phyloP scores from a whole-genome alignment of 2,329 filamentous ascomycete species.

The Fusarium tupiense region DNA sequence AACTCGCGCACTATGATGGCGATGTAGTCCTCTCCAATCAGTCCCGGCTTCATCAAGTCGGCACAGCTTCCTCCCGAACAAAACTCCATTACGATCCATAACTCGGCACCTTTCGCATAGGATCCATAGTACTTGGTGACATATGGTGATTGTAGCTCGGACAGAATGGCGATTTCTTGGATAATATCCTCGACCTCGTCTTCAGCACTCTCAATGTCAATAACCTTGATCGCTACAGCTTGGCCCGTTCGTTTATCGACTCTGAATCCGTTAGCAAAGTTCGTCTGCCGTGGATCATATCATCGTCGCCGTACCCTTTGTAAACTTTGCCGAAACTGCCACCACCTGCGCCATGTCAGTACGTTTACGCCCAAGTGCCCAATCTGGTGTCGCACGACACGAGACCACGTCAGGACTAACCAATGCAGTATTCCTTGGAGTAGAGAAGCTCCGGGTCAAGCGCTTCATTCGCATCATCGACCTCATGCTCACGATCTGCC shows the following conservation, averaged over 20 bases:
- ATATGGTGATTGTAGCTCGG: slow-evolving; percentile 93
- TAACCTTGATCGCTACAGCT: slow-evolving; percentile 96
- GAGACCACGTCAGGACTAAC: slow-evolving; percentile 56
- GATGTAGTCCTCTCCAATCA: slow-evolving; percentile 94
- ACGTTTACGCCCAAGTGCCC: slow-evolving; percentile 18
- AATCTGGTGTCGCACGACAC: not conserved
- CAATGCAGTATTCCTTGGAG: slow-evolving; percentile 91
- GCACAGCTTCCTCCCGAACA: slow-evolving; percentile 97
- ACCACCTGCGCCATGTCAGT: slow-evolving; percentile 69
- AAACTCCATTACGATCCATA: slow-evolving; percentile 99
- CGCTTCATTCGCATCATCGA: slow-evolving; percentile 60
- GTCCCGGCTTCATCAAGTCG: slow-evolving; percentile 92
- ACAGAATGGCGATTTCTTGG: slow-evolving; percentile 96
- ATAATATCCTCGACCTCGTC: slow-evolving; percentile 99
- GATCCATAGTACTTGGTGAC: slow-evolving; percentile 99
- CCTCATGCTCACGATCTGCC: slow-evolving; percentile 60
- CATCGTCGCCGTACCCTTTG: slow-evolving; percentile 76
- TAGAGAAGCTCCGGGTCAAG: slow-evolving; percentile 90
- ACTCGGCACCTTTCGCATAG: slow-evolving; percentile 91
- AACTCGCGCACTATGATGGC: slow-evolving; percentile 93
- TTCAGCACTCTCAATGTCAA: slow-evolving; percentile 98
- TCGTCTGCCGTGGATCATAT: not conserved
- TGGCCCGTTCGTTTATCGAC: slow-evolving; percentile 94
- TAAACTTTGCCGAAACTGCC: slow-evolving; percentile 99
- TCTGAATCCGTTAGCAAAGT: slow-evolving; percentile 54